phyloP scores from a whole-genome alignment of 331 rosid species.

The Cydonia oblonga region DNA sequence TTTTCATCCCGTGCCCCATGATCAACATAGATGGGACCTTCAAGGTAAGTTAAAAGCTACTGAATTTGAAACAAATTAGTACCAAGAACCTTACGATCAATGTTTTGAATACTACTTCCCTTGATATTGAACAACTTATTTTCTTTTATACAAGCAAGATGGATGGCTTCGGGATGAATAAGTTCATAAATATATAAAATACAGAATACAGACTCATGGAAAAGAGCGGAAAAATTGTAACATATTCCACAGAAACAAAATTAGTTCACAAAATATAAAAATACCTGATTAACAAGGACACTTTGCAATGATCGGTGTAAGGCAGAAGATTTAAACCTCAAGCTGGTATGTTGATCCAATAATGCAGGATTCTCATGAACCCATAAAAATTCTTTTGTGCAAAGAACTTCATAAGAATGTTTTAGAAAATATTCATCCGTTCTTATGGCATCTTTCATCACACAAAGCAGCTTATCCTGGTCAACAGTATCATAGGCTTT shows the following conservation, averaged over 20 bases:
- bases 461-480: slow-evolving; percentile 67
- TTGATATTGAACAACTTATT: not conserved
- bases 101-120: not conserved
- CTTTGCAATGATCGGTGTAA: slow-evolving; percentile 23
- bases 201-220: not conserved
- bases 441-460: slow-evolving; percentile 36
- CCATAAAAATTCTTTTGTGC: slow-evolving; percentile 54
- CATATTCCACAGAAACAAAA: not conserved
- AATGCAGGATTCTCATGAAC: slow-evolving; percentile 34
- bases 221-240: not conserved
- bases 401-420: slow-evolving; percentile 43
- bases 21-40: not conserved
- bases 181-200: not conserved
- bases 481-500: slow-evolving; percentile 78
- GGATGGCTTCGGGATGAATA: not conserved
- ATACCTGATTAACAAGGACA: slow-evolving; percentile 61
- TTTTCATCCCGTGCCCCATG: not conserved
- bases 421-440: slow-evolving; percentile 39
- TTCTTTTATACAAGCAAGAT: not conserved
- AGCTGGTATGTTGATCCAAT: slow-evolving; percentile 25
- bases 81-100: not conserved
- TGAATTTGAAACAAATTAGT: too few species aligned
- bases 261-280: not conserved
- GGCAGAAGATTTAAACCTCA: slow-evolving; percentile 21
- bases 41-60: not conserved